phyloP scores from a whole-genome alignment of 768 basidiomycete genomes.

The Calocera viscosa region DNA sequence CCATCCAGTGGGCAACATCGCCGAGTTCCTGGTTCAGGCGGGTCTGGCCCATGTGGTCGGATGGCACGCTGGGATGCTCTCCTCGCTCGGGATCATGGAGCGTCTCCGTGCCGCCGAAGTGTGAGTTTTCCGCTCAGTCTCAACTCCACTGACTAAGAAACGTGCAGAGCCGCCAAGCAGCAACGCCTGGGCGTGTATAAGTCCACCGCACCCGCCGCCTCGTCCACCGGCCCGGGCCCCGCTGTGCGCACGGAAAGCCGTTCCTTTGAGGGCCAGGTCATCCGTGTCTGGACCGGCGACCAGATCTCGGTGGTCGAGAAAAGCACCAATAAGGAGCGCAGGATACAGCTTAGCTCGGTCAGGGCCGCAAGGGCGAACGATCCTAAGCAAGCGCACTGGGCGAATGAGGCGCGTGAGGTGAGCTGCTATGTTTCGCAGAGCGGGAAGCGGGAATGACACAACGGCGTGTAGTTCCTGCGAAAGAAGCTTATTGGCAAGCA shows the following conservation, averaged over 20 bases:
- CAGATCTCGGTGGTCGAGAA: constrained; percentile 71
- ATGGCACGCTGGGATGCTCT: constrained; percentile 95
- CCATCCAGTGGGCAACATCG: constrained; percentile 91
- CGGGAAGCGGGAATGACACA: background rate
- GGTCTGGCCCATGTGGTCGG: constrained; percentile 88
- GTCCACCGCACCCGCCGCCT: constrained; percentile 33
- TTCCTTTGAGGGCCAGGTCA: constrained; percentile 66
- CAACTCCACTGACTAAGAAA: background rate
- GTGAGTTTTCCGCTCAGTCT: constrained; percentile 13
- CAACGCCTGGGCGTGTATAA: constrained; percentile 60
- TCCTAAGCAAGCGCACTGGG: constrained; percentile 73
- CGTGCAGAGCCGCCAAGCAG: constrained; percentile 46
- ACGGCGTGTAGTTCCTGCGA: constrained; percentile 47
- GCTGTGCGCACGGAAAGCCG: background rate
- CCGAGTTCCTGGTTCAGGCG: constrained; percentile 68
- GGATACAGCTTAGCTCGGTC: constrained; percentile 79
- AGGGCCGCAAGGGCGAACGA: constrained; percentile 64
- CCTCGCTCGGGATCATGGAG: constrained; percentile 73
- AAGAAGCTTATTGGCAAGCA: constrained; percentile 85
- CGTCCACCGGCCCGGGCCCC: constrained; percentile 28
- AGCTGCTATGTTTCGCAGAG: constrained; percentile 13
- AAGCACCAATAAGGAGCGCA: constrained; percentile 59
- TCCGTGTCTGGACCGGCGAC: constrained; percentile 85
- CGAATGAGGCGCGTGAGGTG: constrained; percentile 76
- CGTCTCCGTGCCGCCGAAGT: constrained; percentile 75